phyloP scores from a whole-genome alignment of 495 filamentous ascomycete species.

The Aspergillus homomorphus region DNA sequence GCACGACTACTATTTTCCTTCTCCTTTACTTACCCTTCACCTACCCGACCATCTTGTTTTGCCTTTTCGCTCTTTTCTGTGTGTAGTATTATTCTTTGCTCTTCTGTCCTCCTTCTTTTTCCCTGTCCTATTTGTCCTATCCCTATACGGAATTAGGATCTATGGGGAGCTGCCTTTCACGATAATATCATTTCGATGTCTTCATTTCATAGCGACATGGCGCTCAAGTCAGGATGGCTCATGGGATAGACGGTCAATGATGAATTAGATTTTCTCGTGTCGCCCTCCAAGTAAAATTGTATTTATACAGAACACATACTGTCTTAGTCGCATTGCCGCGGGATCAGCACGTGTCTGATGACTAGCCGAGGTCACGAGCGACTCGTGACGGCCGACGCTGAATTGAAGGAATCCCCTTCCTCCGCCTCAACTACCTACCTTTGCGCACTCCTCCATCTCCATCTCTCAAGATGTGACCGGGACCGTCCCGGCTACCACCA shows the following conservation, averaged over 20 bases:
- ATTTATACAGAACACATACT: too few relatives aligned
- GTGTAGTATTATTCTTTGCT: slow-evolving; percentile 14
- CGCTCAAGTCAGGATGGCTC: background rate
- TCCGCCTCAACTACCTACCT: slow-evolving; percentile 5
- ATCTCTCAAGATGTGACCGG: background rate
- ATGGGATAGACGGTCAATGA: slow-evolving; percentile 2
- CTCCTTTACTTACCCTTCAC: slow-evolving; percentile 5
- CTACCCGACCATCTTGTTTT: slow-evolving; percentile 5
- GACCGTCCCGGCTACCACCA: background rate
- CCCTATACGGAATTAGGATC: background rate
- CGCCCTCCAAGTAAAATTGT: too few relatives aligned
- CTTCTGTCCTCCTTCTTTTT: slow-evolving; percentile 4
- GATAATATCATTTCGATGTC: slow-evolving; percentile 4
- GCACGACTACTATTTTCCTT: slow-evolving; percentile 10
- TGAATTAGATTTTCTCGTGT: background rate
- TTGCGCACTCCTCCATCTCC: background rate
- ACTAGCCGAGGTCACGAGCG: slow-evolving; percentile 28
- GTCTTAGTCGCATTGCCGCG: too few relatives aligned
- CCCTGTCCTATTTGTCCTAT: background rate
- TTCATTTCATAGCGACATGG: background rate
- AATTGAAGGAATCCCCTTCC: slow-evolving; percentile 3
- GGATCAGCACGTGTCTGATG: background rate
- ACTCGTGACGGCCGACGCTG: background rate
- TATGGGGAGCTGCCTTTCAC: slow-evolving; percentile 5
- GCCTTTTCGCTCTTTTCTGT: slow-evolving; percentile 5